Base-by-base conservation (phyloP, 2,329 filamentous ascomycete genomes). In the Trichothecium roseum region DNA sequence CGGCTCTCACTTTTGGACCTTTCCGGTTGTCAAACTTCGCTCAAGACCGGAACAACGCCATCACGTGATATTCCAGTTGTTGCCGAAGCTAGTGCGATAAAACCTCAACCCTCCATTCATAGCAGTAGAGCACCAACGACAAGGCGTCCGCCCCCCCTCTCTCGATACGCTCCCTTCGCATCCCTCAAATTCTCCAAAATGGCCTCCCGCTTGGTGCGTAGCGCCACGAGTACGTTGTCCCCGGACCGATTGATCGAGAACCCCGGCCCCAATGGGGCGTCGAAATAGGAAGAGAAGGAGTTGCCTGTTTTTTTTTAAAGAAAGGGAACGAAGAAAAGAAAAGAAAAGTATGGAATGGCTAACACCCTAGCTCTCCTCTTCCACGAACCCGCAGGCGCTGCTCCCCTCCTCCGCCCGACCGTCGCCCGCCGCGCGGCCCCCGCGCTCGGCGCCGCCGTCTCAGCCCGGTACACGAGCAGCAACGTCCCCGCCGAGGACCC, bases 131-230 rank as follows among this genome's bases (percentile, higher is more conserved):
- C 57, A 24, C 10, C 20, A 65, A 58, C 59, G 59, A 58, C 54
- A 60, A 61, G 55, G 54, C n/a, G n/a, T n/a, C n/a, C n/a, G n/a
- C 52, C 29, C 29, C 35, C 34, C 34, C 27, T 16, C 46, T 48
- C 54, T 48, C 55, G 58, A 57, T 59, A 65, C 57, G 62, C 59
- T 28, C 15, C 20, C 32, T 10, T 15, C 18, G 13, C 20, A 64
- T 69, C 68, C 67, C 65, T 63, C 66, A 62, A 66, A 58, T 66
- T 63, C 71, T 68, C 63, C 74, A 84, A 72, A 83, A 96, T 96
- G 89, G 89, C 89, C 75, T 94, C 86, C 68, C 86, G 88, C 75
- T 77, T 96, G 72, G 86, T 82, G 77, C 87, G 84, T 78, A 88
- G 80, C 76, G 86, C 87, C 70, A 72, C 89, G 69, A 84, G 89